Base-by-base conservation (phyloP, 2,329 filamentous ascomycete species). In the Xylaria sp. region DNA sequence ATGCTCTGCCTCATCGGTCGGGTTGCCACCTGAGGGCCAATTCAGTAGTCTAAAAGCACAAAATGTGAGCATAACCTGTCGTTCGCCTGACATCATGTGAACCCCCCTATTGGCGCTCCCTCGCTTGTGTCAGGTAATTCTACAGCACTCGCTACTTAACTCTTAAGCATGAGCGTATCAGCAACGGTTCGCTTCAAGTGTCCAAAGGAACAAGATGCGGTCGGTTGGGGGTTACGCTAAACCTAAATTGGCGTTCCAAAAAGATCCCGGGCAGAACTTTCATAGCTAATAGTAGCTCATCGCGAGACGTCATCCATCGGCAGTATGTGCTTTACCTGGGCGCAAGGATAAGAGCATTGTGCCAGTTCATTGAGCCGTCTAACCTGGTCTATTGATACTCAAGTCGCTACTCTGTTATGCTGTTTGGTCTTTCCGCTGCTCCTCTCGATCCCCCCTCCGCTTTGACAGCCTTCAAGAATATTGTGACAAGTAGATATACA, bases 221-320 rank as follows among this genome's bases (percentile, higher is more conserved):
- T 50, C 4, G 28, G 46, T 35, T 21, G 3, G 14, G 7, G n/a
- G 12, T n/a, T 25, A 57, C 49, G 59, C 61, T 63, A 62, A 57
- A 56, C 62, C 56, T 3, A 60, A 46, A 19, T 37, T 3, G 42
- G 47, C 31, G 25, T 3, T 12, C 37, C n/a, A 40, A 63, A 60
- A 61, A 11, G 62, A 62, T 67, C 60, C 56, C 50, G 62, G 59
- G 59, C 62, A 65, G 65, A 65, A 61, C 17, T 61, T 61, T 49
- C n/a, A n/a, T n/a, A n/a, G n/a, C n/a, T n/a, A n/a, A n/a, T n/a
- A n/a, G n/a, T n/a, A n/a, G n/a, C n/a, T n/a, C 28, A 31, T 31
- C 9, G 28, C 28, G 9, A 4, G 28, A 9, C 28, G 28, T 51
- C 19, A 37, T 15, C 11, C 11, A 37, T 19, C 21, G 9, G 17